Conservation (phyloP, 73 alveolate species). For the Urostyla sp. region DNA sequence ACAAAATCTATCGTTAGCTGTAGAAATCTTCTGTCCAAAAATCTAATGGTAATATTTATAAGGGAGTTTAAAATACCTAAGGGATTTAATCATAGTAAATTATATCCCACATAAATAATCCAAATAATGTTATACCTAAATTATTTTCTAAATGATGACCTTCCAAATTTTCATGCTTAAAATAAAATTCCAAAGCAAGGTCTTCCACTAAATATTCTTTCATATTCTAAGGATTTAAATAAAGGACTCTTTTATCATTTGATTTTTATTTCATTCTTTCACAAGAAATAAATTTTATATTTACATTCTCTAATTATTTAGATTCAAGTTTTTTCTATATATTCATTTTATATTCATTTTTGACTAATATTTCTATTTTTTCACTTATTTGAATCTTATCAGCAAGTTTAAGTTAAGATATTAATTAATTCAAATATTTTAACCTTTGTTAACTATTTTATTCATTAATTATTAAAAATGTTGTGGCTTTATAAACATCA, state of each 20-base stretch:
- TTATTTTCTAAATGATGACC: conserved; percentile 92
- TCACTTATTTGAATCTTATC: background rate
- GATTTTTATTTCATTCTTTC: background rate
- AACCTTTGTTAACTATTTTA: too few relatives aligned
- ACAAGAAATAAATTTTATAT: background rate
- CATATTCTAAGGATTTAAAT: background rate
- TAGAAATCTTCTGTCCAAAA: conserved; percentile 84
- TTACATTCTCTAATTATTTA: background rate
- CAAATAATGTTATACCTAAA: conserved; percentile 77
- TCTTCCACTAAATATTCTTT: conserved; percentile 80
- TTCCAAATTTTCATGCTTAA: conserved; percentile 60
- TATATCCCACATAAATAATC: conserved; percentile 87
- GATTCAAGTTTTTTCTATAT: background rate
- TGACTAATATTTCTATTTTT: background rate
- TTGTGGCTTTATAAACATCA: too few relatives aligned
- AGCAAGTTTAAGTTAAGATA: conserved; percentile 5
- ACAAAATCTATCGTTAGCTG: conserved; percentile 67
- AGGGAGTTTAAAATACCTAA: conserved; percentile 85
- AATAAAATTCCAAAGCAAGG: conserved; percentile 81
- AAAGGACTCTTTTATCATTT: conserved; percentile 17
- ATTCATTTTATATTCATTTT: background rate
- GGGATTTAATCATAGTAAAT: conserved; percentile 83
- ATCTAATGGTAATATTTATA: conserved; percentile 86
- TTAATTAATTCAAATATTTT: too few relatives aligned
- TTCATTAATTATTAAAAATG: too few relatives aligned